Base-by-base conservation (phyloP, 2,329 filamentous ascomycete species). In the Neoascochyta sp. region DNA sequence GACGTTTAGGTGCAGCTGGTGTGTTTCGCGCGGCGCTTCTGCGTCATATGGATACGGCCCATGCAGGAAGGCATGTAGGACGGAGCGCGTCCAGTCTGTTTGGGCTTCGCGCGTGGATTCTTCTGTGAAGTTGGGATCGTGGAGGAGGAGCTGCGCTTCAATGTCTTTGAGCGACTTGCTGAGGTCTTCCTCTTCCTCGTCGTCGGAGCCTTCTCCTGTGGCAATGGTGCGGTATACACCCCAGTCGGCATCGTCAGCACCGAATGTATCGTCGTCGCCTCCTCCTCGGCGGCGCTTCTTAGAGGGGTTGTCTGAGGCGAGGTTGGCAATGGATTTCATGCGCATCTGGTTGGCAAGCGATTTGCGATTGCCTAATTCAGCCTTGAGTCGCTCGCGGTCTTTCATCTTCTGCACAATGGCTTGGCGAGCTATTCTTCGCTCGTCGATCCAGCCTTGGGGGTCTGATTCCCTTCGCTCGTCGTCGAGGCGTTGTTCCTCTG, bases 211-310 rank as follows among this genome's bases (percentile, higher is more conserved):
- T 29, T 84, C 83, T 28, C 87, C 88, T 1, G 85, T 87, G 2
- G 87, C 86, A 34, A 96, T 93, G 22, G 86, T 86, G 30, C 92
- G 82, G 64, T 98, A 98, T 9, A 98, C 87, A 35, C 87, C 87
- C 92, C 92, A 98, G 62, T 98, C 92, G 34, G 93, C 89, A 55
- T 98, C 92, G 61, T 98, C 90, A 27, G 89, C 89, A 34, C 92
- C 92, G 57, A 98, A 98, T 38, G 86, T 88, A 58, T 98, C 92
- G 52, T 98, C 92, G 57, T 96, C 90, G 4, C 83, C 86, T 6
- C 84, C 86, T 5, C 87, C 88, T 11, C 89, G 80, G 9, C 87
- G 74, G 34, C 90, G 78, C 64, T 95, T 93, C 61, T 89, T 88
- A 5, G 65, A 67, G 0, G 90, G 88, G 5, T 78, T 81, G 62